Evolutionary conservation across 163 green algal species (phyloP), one percentile per base, ranked within the genome.

Genomic region (Prototheca wickerhamii): DNA sequence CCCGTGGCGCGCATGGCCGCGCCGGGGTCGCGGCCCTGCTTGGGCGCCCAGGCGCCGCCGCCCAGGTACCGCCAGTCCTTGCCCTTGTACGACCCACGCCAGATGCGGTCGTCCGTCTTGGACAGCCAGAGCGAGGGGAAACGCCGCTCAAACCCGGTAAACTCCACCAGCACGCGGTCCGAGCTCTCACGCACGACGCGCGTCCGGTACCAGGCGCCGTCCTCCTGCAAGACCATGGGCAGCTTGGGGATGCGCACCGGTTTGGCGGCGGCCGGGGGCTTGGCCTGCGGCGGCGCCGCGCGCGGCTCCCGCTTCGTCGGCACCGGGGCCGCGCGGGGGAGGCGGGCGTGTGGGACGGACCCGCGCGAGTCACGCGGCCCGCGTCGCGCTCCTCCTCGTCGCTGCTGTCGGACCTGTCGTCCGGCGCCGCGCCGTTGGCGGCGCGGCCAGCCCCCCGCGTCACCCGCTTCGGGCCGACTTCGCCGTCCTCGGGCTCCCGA

Each of bases 61-160:
- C 86, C 86, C 69, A 93, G 64, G 68, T 95, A 78, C 31, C 77
- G 78, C 87, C 87, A 95, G 65, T 92, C 87, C 64, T 85, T 88
- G 67, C 84, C 85, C 76, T 89, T 90, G 72, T 91, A 90, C 3
- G 79, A 89, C 37, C 87, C 87, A 3, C 76, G 71, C 85, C 87
- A 95, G 43, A 95, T 84, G 44, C 82, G 75, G 21, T 85, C 71
- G 42, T 69, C 84, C 43, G 79, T 72, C 18, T 72, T 66, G 3
- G 78, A 42, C 17, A 95, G 70, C 87, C 82, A 91, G 12, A 84
- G 64, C 4, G 76, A 67, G 18, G 72, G 75, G 1, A 75, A 61
- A 49, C 64, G 62, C 29, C 73, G 55, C 46, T 85, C 76, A 68
- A 84, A 77, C 50, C 85, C 78, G 33, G 78, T 73, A 44, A 86